Evolutionary conservation across 2,329 filamentous ascomycete genomes (phyloP).

Genomic region (Apiospora malaysiana): DNA sequence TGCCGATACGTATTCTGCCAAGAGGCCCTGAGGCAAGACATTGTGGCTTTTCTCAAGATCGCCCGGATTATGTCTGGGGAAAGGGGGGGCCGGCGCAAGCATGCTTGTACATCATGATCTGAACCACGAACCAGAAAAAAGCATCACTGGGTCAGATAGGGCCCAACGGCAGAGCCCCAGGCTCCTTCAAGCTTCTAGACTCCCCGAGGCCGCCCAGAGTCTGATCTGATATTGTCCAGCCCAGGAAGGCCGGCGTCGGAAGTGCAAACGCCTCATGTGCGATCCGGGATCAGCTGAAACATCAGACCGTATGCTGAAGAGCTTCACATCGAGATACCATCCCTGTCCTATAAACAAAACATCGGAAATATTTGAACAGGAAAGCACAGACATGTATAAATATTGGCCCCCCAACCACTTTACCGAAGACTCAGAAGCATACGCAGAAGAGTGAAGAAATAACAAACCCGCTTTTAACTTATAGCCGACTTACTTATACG

Average conservation of each 20-base stretch:
- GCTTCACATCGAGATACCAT: neutral
- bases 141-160: neutral
- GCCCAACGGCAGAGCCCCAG: neutral
- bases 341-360: neutral
- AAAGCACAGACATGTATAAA: neutral
- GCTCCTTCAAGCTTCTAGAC: neutral
- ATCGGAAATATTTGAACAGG: neutral
- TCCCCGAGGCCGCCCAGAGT: neutral
- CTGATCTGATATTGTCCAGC: neutral
- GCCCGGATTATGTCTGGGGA: neutral
- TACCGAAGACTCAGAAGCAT: no score
- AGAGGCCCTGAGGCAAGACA: neutral
- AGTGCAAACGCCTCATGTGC: neutral
- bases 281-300: conserved; percentile 3
- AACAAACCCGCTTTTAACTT: neutral
- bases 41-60: neutral
- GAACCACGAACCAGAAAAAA: neutral
- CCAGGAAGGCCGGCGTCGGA: neutral
- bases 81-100: neutral
- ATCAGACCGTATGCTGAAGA: neutral
- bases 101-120: neutral
- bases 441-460: neutral
- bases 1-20: neutral
- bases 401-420: neutral
- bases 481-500: neutral